Evolutionary conservation across 2,329 filamentous ascomycete species (phyloP).

Genomic region (Tolypocladium pustulatum): DNA sequence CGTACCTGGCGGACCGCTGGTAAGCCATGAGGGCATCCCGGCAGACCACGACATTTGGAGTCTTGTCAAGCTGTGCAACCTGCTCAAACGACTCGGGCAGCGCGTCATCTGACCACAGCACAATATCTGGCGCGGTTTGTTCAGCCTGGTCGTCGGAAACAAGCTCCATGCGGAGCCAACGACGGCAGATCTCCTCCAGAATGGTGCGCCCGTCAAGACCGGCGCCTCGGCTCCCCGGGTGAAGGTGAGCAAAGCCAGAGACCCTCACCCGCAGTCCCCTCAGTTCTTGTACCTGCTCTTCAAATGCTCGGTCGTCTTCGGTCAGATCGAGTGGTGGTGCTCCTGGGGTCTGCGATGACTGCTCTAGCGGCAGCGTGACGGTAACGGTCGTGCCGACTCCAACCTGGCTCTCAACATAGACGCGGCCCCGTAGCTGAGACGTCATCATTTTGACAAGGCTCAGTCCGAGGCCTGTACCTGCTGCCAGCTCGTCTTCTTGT

Average conservation of each 20-base stretch:
- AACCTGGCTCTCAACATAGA: neutral
- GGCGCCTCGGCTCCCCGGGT: neutral
- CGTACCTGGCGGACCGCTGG: neutral
- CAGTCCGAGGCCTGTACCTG: neutral
- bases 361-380: neutral
- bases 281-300: neutral
- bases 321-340: neutral
- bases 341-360: neutral
- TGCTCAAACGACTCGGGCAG: neutral
- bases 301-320: neutral
- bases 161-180: neutral
- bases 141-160: neutral
- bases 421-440: neutral
- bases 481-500: neutral
- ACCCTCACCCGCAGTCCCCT: neutral
- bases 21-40: neutral
- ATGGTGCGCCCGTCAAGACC: neutral
- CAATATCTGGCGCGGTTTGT: neutral
- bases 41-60: neutral
- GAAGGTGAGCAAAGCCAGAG: neutral
- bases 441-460: neutral
- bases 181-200: neutral
- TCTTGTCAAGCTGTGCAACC: neutral
- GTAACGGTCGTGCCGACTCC: neutral
- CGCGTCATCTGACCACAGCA: neutral